A percentile compares a stretch with the other conserved stretches of the same genome.
phyloP scores from a whole-genome alignment of 2,329 filamentous ascomycete species.

The Venturia pyrina region DNA sequence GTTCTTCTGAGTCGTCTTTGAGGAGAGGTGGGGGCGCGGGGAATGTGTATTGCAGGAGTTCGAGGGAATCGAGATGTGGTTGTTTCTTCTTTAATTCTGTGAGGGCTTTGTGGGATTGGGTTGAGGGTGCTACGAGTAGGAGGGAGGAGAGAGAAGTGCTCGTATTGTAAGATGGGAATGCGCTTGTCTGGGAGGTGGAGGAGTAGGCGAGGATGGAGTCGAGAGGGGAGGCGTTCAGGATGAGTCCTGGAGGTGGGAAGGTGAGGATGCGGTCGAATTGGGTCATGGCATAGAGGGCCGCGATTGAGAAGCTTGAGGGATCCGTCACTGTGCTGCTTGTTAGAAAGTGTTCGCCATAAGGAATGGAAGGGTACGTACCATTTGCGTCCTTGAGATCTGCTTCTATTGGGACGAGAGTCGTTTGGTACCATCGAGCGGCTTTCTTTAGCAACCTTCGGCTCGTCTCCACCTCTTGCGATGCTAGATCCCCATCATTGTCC shows the following conservation, averaged over 20 bases:
- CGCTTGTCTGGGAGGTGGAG: slow-evolving; percentile 24
- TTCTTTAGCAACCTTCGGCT: slow-evolving; percentile 34
- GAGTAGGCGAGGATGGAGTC: slow-evolving; percentile 33
- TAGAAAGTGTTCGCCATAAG: background rate
- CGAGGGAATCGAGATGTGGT: slow-evolving; percentile 16
- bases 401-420: slow-evolving; percentile 34
- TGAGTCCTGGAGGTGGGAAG: slow-evolving; percentile 34
- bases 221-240: slow-evolving; percentile 37
- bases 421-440: slow-evolving; percentile 35
- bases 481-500: slow-evolving; percentile 25
- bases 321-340: slow-evolving; percentile 17
- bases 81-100: slow-evolving; percentile 14
- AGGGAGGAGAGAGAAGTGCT: slow-evolving; percentile 28
- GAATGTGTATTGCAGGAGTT: slow-evolving; percentile 23
- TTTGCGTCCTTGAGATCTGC: slow-evolving; percentile 27
- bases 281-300: slow-evolving; percentile 33
- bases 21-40: slow-evolving; percentile 15
- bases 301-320: slow-evolving; percentile 32
- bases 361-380: slow-evolving; percentile 15
- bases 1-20: slow-evolving; percentile 15
- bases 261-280: slow-evolving; percentile 36
- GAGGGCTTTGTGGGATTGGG: slow-evolving; percentile 21
- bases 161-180: slow-evolving; percentile 22
- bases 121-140: slow-evolving; percentile 27
- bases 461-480: slow-evolving; percentile 33